Conservation (phyloP, 2,329 filamentous ascomycete genomes). For the Saccharata proteae region DNA sequence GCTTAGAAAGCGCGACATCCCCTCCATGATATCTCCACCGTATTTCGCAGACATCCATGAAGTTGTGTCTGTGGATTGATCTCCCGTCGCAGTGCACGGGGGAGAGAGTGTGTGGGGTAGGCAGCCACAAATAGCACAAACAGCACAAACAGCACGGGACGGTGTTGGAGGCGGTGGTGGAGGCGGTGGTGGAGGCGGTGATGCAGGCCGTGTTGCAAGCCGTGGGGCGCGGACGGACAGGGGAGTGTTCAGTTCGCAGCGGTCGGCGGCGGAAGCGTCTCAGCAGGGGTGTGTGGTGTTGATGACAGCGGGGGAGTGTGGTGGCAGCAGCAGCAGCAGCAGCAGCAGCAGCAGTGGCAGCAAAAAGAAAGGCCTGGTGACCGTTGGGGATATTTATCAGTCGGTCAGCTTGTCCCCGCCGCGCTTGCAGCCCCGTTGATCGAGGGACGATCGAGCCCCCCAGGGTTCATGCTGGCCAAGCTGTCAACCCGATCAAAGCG, state of each 20-base stretch:
- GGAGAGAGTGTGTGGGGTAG: slow-evolving; percentile 7
- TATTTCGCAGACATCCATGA: slow-evolving; percentile 12
- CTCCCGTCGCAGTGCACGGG: no score
- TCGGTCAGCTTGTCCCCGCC: no score
- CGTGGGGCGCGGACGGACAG: background rate
- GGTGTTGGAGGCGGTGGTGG: slow-evolving; percentile 4
- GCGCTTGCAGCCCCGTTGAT: no score
- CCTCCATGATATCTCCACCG: slow-evolving; percentile 28
- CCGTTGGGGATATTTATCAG: no score
- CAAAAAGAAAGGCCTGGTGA: no score
- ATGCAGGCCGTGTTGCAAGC: background rate
- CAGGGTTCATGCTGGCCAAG: background rate
- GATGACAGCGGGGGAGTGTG: no score
- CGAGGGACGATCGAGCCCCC: background rate
- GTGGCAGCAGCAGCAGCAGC: no score
- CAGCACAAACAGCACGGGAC: background rate
- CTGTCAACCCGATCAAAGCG: no score
- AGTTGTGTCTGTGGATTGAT: slow-evolving; percentile 5
- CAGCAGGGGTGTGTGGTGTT: no score
- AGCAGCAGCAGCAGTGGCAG: no score
- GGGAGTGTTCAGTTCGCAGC: background rate
- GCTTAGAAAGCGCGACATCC: slow-evolving; percentile 55
- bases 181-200: slow-evolving; percentile 1
- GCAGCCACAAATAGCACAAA: slow-evolving; percentile 3
- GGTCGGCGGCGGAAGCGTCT: background rate